Evolutionary conservation across 176 grass and related monocot species (phyloP), one percentile per base, ranked within the genome.

Genomic region (Ananas comosus): DNA sequence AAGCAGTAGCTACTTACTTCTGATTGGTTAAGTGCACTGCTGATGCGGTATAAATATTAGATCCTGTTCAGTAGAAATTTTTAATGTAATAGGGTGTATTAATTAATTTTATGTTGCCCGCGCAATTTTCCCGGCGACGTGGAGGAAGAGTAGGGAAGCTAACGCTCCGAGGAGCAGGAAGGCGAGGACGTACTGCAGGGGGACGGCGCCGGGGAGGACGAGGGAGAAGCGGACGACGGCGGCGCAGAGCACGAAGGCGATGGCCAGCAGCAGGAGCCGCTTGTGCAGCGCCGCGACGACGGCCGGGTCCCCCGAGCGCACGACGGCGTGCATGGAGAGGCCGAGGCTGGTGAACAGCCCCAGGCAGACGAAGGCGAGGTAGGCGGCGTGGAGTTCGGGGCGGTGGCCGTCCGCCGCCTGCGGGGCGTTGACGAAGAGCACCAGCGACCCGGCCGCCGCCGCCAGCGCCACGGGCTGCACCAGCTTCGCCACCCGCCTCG

Each of bases 301-400:
- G n/a, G 50, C 74, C 2, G 49, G 11, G 12, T 49, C n/a, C 23
- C 68, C 51, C 24, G 68, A 33, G 21, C 24, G 48, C 22, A 67
- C 25, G 61, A 83, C 61, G 1, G 80, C 58, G 74, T 61, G 72
- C 74, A 76, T 77, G 73, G 67, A 83, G 5, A 82, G 50, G 12
- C 63, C 69, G 2, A 83, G 67, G 80, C 80, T 83, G 1, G 80
- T 48, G 74, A 77, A 68, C 16, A 82, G 5, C 6, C 67, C 58
- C 0, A 71, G 67, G 49, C 50, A 23, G 5, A 70, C 52, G 51
- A 71, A 72, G 2, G 12, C 63, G 49, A 77, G 4, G 66, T 54
- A 23, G 2, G 13, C 49, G 49, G 3, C 16, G 74, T 68, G 47
- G 10, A 61, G 16, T 16, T 18, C 21, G 9, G 17, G 14, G 16